These are phyloP conservation scores for Rostrohypoxylon terebratum DNA, from an alignment of 495 filamentous ascomycete genomes.

Conservation along the genomic window DNA sequence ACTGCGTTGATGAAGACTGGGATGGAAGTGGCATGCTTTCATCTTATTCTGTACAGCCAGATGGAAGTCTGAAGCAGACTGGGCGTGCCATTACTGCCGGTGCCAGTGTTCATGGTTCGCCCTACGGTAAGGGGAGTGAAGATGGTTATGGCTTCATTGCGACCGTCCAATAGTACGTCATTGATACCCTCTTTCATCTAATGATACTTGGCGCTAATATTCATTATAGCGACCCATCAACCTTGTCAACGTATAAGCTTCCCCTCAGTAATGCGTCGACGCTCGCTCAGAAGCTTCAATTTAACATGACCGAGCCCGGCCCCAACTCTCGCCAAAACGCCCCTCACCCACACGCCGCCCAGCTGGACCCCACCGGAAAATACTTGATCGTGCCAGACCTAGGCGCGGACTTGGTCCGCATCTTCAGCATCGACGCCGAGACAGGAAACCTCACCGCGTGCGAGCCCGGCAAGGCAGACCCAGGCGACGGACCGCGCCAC, in stretches of 20 bases:
- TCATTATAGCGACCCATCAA: slow-evolving; percentile 55
- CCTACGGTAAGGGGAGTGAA: slow-evolving; percentile 51
- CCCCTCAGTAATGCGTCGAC: slow-evolving; percentile 45
- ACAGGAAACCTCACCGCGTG: slow-evolving; percentile 56
- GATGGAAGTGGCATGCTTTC: slow-evolving; percentile 55
- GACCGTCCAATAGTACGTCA: slow-evolving; percentile 61
- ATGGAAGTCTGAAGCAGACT: slow-evolving; percentile 56
- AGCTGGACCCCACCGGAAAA: slow-evolving; percentile 74
- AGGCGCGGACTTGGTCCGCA: slow-evolving; percentile 74
- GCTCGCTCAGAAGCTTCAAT: slow-evolving; percentile 63
- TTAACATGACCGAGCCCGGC: slow-evolving; percentile 64
- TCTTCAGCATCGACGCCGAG: slow-evolving; percentile 65
- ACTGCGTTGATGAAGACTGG: slow-evolving; percentile 69
- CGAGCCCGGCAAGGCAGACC: slow-evolving; percentile 48
- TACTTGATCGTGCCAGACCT: slow-evolving; percentile 78
- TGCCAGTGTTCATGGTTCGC: slow-evolving; percentile 56
- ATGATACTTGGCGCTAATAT: slow-evolving; percentile 19
- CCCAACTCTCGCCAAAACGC: slow-evolving; percentile 71
- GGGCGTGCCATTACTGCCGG: slow-evolving; percentile 49
- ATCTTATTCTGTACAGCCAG: slow-evolving; percentile 55
- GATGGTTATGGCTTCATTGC: slow-evolving; percentile 58
- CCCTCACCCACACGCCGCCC: slow-evolving; percentile 74
- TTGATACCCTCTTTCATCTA: not conserved
- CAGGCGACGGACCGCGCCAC: slow-evolving; percentile 61
- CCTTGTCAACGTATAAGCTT: slow-evolving; percentile 56